Percentiles rank a stretch among this genome's conserved stretches.
These are phyloP conservation scores for Aspergillus nanangensis DNA, from an alignment of 495 filamentous ascomycete species.

Conservation along the genomic window DNA sequence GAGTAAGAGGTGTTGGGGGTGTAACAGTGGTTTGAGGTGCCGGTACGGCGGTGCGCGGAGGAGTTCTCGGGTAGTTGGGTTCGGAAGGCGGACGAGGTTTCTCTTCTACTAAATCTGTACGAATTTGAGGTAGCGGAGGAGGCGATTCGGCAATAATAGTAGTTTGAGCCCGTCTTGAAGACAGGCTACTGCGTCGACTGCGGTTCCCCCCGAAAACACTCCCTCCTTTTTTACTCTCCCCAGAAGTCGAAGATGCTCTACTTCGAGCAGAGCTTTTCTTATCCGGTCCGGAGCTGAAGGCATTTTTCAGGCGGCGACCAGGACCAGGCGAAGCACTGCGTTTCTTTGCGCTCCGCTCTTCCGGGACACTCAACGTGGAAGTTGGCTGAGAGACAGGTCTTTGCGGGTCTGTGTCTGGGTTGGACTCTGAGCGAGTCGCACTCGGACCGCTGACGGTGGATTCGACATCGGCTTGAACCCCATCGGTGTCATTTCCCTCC, in stretches of 20 bases:
- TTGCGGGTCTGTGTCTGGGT: conserved; percentile 14
- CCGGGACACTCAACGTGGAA: conserved; percentile 29
- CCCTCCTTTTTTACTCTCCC: conserved; percentile 23
- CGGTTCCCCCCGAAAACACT: conserved; percentile 25
- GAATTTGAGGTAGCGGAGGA: conserved; percentile 32
- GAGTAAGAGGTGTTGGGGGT: conserved; percentile 52
- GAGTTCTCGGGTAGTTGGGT: conserved; percentile 34
- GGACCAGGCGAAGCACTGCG: conserved; percentile 41
- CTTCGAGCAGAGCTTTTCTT: conserved; percentile 42
- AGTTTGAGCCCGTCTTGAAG: conserved; percentile 28
- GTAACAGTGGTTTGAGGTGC: conserved; percentile 49
- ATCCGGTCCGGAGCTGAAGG: conserved; percentile 31
- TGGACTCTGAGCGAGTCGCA: conserved; percentile 19
- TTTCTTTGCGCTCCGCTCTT: conserved; percentile 27
- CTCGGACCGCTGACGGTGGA: conserved; percentile 30
- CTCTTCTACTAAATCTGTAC: conserved; percentile 29
- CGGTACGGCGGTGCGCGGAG: conserved; percentile 36
- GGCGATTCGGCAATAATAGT: conserved; percentile 22
- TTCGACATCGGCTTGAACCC: conserved; percentile 20
- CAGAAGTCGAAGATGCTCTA: conserved; percentile 32
- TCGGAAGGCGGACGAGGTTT: conserved; percentile 16
- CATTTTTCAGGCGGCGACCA: conserved; percentile 42
- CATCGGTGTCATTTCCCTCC: conserved; percentile 24
- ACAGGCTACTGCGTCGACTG: conserved; percentile 37
- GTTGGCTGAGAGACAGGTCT: conserved; percentile 20